Base-by-base conservation (phyloP, 75 land plant genomes). In the Picea glauca region DNA sequence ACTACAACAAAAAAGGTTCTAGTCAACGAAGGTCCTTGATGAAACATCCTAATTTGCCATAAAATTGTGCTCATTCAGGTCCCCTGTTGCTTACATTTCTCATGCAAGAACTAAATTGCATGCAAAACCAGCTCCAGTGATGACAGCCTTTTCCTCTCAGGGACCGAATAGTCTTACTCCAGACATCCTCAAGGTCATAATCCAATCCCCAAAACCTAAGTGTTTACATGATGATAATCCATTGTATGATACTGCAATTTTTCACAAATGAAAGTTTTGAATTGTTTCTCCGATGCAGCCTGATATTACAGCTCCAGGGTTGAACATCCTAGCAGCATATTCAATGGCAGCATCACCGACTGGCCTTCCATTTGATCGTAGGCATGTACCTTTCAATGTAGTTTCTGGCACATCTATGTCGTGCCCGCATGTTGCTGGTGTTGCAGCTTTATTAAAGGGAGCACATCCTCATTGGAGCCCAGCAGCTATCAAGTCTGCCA, bases 71-170 rank as follows among this genome's bases (percentile, higher is more conserved):
- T 58, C 62, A 13, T 58, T 58, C 77, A 90, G 90, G 60, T 78
- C 87, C 1, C 87, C 94, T 43, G 21, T 60, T 59, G 94, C 83
- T 3, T 63, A 75, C 43, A 87, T 90, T 61, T 76, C 81, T 18
- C 75, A 74, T 13, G 76, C 83, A 14, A 78, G 3, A 17, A 85
- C 92, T 23, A 14, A 38, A 20, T 26, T 84, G 76, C 31, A 3
- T n/a, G 57, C 72, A 32, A 83, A 77, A 23, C 89, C 83, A 32
- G 87, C 93, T 18, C 92, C 92, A 12, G 54, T 83, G 62, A 83
- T 91, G 94, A 86, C 89, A 21, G 58, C 84, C 1, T n/a, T 91
- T 91, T 91, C 93, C 1, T 89, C 88, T 7, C 73, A 74, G 65
- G 95, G 93, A 26, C 93, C 93, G 18, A 89, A 82, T 60, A 60